These are phyloP conservation scores for Pythium sukuiense DNA, from an alignment of 352 stramenopile species.

Conservation along the genomic window DNA sequence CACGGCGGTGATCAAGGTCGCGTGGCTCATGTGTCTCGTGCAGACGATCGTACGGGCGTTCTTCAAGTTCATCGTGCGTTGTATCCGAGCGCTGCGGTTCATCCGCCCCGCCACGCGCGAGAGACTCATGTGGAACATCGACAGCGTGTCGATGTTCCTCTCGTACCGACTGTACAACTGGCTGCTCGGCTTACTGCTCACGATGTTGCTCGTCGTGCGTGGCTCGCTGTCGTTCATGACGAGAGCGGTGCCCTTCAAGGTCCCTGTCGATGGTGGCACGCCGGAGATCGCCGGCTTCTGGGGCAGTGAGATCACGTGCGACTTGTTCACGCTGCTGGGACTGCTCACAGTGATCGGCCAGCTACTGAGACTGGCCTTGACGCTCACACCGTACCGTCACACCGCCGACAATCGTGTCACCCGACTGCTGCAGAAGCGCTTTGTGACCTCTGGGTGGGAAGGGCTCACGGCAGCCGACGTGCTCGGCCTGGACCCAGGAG, in stretches of 20 bases:
- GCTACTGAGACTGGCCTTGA: slow-evolving; percentile 32
- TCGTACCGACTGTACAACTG: slow-evolving; percentile 61
- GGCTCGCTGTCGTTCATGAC: slow-evolving; percentile 46
- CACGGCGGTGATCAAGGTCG: slow-evolving; percentile 41
- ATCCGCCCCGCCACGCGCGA: slow-evolving; percentile 33
- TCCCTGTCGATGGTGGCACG: slow-evolving; percentile 37
- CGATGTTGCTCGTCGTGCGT: slow-evolving; percentile 35
- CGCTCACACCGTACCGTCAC: slow-evolving; percentile 33
- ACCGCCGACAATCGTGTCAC: slow-evolving; percentile 46
- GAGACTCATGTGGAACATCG: slow-evolving; percentile 48
- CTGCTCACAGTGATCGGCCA: slow-evolving; percentile 33
- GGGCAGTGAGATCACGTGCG: slow-evolving; percentile 57
- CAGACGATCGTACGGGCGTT: slow-evolving; percentile 34
- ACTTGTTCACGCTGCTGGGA: slow-evolving; percentile 39
- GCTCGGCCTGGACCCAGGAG: slow-evolving; percentile 45
- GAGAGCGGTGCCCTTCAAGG: slow-evolving; percentile 26
- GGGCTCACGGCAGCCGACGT: slow-evolving; percentile 32
- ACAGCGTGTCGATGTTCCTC: slow-evolving; percentile 43
- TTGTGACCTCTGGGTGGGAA: slow-evolving; percentile 53
- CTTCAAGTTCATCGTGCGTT: slow-evolving; percentile 34
- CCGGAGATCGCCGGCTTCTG: slow-evolving; percentile 42
- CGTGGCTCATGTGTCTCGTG: slow-evolving; percentile 55
- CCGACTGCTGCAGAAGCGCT: slow-evolving; percentile 43
- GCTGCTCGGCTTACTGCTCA: slow-evolving; percentile 36
- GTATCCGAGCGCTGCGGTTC: slow-evolving; percentile 37